phyloP scores from a whole-genome alignment of 2,329 filamentous ascomycete species.

The Pestalotiopsis sp. region DNA sequence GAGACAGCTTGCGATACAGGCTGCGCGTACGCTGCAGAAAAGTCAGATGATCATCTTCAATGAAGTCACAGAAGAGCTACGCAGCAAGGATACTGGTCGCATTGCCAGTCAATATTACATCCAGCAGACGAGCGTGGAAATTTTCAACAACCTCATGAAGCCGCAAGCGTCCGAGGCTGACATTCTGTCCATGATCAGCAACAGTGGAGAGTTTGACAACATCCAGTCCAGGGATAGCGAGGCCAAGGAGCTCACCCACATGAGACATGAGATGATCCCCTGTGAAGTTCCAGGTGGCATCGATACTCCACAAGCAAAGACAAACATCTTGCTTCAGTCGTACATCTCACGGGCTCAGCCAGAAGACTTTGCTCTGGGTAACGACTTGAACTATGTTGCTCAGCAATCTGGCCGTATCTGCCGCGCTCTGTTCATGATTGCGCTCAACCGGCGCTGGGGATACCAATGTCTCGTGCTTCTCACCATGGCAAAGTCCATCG shows the following conservation, averaged over 20 bases:
- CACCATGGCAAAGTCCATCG: conserved; percentile 94
- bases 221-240: conserved; percentile 91
- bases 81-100: conserved; percentile 91
- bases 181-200: conserved; percentile 92
- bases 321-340: conserved; percentile 90
- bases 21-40: conserved; percentile 82
- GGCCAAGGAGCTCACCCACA: conserved; percentile 77
- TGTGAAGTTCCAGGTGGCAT: conserved; percentile 78
- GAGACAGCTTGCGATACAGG: conserved; percentile 83
- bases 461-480: conserved; percentile 91
- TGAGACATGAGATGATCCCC: conserved; percentile 71
- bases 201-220: conserved; percentile 98
- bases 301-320: conserved; percentile 81
- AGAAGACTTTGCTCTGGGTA: conserved; percentile 91
- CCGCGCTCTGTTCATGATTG: conserved; percentile 95
- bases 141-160: conserved; percentile 95
- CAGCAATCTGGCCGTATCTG: conserved; percentile 96
- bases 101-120: conserved; percentile 99
- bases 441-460: conserved; percentile 92
- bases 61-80: conserved; percentile 87
- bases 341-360: conserved; percentile 88
- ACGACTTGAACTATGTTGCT: conserved; percentile 91
- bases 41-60: conserved; percentile 99
- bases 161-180: conserved; percentile 86
- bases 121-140: conserved; percentile 87